Conservation (phyloP, 768 basidiomycete species). For the Leucocoprinus sp. region DNA sequence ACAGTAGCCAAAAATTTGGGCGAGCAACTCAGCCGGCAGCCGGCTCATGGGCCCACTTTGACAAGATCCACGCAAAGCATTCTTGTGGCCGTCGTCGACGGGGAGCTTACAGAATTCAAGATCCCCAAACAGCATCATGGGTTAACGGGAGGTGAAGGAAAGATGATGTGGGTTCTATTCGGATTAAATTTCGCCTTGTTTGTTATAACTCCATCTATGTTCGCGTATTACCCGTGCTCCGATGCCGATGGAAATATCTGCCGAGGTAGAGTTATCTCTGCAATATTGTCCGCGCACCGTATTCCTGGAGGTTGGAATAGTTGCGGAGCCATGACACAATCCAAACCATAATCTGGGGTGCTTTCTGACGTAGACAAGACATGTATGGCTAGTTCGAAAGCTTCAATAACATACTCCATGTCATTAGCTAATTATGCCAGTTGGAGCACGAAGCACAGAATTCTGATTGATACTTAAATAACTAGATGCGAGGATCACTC, state of each 20-base stretch:
- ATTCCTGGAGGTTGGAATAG: not conserved
- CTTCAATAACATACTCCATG: not conserved
- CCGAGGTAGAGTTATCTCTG: too few species aligned
- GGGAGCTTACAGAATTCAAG: not conserved
- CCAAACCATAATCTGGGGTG: too few species aligned
- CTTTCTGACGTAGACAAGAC: not conserved
- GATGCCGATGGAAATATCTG: too few species aligned
- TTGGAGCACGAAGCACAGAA: too few species aligned
- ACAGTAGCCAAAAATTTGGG: conserved; percentile 22
- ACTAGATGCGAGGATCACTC: too few species aligned
- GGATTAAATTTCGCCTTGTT: conserved; percentile 8
- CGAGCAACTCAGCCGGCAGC: conserved; percentile 24
- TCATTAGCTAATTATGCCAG: not conserved
- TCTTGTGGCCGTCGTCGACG: not conserved
- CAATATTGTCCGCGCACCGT: not conserved
- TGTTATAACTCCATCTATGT: not conserved
- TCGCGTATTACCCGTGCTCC: too few species aligned
- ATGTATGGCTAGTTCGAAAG: not conserved
- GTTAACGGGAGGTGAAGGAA: conserved; percentile 1
- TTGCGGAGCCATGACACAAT: too few species aligned
- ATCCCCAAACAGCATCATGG: not conserved
- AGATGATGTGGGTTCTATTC: not conserved
- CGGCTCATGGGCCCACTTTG: conserved; percentile 13
- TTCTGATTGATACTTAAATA: too few species aligned
- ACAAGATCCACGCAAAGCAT: not conserved